phyloP scores from a whole-genome alignment of 2,329 filamentous ascomycete genomes.

The Geosmithia morbida region DNA sequence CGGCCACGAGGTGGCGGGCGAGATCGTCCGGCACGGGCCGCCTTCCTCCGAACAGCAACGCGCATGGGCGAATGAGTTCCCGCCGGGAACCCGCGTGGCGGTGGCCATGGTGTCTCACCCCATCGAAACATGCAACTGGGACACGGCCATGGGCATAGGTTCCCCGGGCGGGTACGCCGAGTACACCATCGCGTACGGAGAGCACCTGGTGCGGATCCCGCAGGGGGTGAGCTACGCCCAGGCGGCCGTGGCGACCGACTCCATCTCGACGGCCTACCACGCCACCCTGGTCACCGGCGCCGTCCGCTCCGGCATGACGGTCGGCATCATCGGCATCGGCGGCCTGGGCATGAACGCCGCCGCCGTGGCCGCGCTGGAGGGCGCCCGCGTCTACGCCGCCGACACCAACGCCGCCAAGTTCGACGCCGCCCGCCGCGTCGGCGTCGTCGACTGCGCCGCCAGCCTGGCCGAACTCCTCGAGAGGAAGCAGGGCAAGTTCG shows the following conservation, averaged over 20 bases:
- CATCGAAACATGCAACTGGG: neutral
- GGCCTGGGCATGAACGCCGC: slow-evolving; percentile 25
- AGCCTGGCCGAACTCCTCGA: neutral
- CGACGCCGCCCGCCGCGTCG: neutral
- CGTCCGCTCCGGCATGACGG: slow-evolving; percentile 17
- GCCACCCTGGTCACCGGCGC: slow-evolving; percentile 18
- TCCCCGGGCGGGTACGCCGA: slow-evolving; percentile 2
- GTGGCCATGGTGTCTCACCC: slow-evolving; percentile 1
- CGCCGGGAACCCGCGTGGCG: neutral
- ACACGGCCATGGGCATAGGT: neutral
- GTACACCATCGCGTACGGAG: neutral
- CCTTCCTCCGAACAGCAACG: too few relatives aligned
- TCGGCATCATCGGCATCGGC: slow-evolving; percentile 24
- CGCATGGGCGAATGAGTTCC: neutral
- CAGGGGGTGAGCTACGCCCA: slow-evolving; percentile 11
- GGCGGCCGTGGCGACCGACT: slow-evolving; percentile 23
- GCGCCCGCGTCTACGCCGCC: slow-evolving; percentile 3
- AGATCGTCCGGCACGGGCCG: neutral
- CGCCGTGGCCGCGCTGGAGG: neutral
- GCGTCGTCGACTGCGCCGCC: slow-evolving; percentile 1
- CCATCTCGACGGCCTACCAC: slow-evolving; percentile 23
- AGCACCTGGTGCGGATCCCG: neutral
- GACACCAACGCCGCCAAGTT: slow-evolving; percentile 2
- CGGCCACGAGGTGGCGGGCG: slow-evolving; percentile 3
- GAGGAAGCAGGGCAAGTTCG: neutral